Conservation (phyloP, 768 basidiomycete genomes). For the Piloderma croceum region DNA sequence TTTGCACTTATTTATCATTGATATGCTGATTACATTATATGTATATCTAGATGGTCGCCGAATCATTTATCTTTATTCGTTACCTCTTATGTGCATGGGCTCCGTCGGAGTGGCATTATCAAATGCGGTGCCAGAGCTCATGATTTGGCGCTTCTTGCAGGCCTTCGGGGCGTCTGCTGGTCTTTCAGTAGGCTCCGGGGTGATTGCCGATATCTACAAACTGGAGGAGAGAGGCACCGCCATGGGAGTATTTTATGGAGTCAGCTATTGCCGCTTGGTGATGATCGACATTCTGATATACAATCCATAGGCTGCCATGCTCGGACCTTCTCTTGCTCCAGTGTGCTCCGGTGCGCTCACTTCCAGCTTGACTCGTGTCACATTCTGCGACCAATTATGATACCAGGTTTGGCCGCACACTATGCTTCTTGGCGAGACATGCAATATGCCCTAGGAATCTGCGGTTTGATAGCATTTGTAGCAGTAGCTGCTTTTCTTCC, state of each 20-base stretch:
- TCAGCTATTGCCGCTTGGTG: too few relatives aligned
- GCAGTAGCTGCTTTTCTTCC: slow-evolving; percentile 46
- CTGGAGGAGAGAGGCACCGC: slow-evolving; percentile 55
- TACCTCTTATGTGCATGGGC: slow-evolving; percentile 54
- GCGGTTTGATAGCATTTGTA: slow-evolving; percentile 35
- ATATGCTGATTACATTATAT: too few relatives aligned
- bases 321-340: too few relatives aligned
- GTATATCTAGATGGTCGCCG: slow-evolving; percentile 75
- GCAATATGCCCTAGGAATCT: slow-evolving; percentile 41
- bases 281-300: too few relatives aligned
- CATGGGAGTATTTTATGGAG: slow-evolving; percentile 54
- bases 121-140: slow-evolving; percentile 36
- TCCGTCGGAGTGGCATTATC: slow-evolving; percentile 56
- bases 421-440: slow-evolving; percentile 65
- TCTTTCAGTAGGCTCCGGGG: slow-evolving; percentile 50
- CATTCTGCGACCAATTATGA: too few relatives aligned
- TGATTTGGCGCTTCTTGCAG: slow-evolving; percentile 62
- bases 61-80: slow-evolving; percentile 49
- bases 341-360: too few relatives aligned
- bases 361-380: too few relatives aligned
- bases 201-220: slow-evolving; percentile 62
- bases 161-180: slow-evolving; percentile 58
- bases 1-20: too few relatives aligned
- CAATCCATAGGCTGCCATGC: too few relatives aligned
- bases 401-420: slow-evolving; percentile 43